Evolutionary conservation across 306 rosid species (phyloP).

Genomic region (Prunus davidiana): DNA sequence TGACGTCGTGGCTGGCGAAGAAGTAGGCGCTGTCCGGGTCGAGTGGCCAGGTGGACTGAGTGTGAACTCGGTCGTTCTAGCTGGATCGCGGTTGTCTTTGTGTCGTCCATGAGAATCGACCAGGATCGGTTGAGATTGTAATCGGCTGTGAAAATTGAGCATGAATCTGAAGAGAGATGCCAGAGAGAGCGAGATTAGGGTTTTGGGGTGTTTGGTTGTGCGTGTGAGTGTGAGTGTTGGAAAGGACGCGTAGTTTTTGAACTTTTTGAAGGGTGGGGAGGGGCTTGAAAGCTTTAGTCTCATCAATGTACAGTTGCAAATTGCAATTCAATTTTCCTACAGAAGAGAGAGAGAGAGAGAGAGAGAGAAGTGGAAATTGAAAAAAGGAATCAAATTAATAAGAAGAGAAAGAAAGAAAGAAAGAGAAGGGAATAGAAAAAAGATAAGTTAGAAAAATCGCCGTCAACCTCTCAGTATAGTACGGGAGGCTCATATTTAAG

Average conservation of each 20-base stretch:
- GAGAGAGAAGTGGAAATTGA: slow-evolving; percentile 2
- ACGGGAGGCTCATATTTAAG: slow-evolving; percentile 51
- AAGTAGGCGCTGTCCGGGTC: slow-evolving; percentile 34
- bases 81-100: slow-evolving; percentile 40
- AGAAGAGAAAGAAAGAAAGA: background rate
- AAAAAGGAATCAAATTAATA: background rate
- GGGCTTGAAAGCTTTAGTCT: slow-evolving; percentile 49
- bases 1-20: slow-evolving; percentile 30
- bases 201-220: slow-evolving; percentile 25
- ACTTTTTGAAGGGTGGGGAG: slow-evolving; percentile 37
- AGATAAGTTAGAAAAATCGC: slow-evolving; percentile 65
- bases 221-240: slow-evolving; percentile 38
- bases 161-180: slow-evolving; percentile 10
- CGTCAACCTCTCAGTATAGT: slow-evolving; percentile 39
- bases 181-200: slow-evolving; percentile 37
- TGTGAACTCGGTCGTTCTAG: slow-evolving; percentile 28
- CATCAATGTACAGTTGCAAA: slow-evolving; percentile 46
- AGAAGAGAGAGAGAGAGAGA: background rate
- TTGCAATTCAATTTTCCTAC: background rate
- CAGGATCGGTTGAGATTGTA: slow-evolving; percentile 6
- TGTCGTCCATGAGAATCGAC: slow-evolving; percentile 37
- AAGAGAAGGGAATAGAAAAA: slow-evolving; percentile 14
- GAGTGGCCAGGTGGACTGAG: slow-evolving; percentile 52
- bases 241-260: slow-evolving; percentile 64
- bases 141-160: slow-evolving; percentile 5